A percentile compares a stretch with the other conserved stretches of the same genome.
These are phyloP conservation scores for Sanghuangporus baumii DNA, from an alignment of 1,284 basidiomycete species.

Conservation along the genomic window DNA sequence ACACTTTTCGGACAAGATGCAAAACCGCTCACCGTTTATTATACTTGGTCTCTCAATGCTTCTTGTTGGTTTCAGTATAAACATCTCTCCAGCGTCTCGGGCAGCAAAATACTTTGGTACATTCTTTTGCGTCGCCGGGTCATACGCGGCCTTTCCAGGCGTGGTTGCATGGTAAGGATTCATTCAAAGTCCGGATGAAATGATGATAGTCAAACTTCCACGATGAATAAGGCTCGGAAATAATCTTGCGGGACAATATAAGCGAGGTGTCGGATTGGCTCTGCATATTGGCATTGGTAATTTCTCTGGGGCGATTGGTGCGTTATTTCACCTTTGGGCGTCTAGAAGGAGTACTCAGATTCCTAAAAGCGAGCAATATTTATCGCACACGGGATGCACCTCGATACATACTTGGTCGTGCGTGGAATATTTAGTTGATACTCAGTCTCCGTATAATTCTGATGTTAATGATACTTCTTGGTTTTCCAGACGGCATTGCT, in stretches of 20 bases:
- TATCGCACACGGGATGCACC: slow-evolving; percentile 56
- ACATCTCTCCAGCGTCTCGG: slow-evolving; percentile 44
- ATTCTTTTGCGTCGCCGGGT: slow-evolving; percentile 55
- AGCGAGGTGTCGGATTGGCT: slow-evolving; percentile 59
- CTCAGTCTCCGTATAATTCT: slow-evolving; percentile 23
- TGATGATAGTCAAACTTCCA: not conserved
- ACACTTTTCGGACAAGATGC: slow-evolving; percentile 51
- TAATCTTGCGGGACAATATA: slow-evolving; percentile 59
- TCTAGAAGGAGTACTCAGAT: slow-evolving; percentile 26
- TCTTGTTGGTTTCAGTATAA: slow-evolving; percentile 63
- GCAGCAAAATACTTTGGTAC: slow-evolving; percentile 65
- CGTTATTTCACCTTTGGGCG: slow-evolving; percentile 18
- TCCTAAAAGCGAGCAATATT: slow-evolving; percentile 34
- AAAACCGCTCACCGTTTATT: slow-evolving; percentile 57
- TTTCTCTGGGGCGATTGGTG: slow-evolving; percentile 44
- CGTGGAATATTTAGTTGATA: slow-evolving; percentile 52
- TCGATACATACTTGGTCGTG: slow-evolving; percentile 56
- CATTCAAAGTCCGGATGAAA: slow-evolving; percentile 28
- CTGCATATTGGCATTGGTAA: slow-evolving; percentile 60
- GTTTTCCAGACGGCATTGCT: slow-evolving; percentile 49
- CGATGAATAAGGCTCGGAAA: slow-evolving; percentile 42
- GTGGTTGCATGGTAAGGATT: slow-evolving; percentile 68
- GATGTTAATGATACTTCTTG: slow-evolving; percentile 16
- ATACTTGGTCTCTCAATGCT: slow-evolving; percentile 47
- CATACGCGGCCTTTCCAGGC: slow-evolving; percentile 58